These are phyloP conservation scores for Coemansia sp. DNA, from an alignment of 192 early-diverging fungal species.

Conservation along the genomic window DNA sequence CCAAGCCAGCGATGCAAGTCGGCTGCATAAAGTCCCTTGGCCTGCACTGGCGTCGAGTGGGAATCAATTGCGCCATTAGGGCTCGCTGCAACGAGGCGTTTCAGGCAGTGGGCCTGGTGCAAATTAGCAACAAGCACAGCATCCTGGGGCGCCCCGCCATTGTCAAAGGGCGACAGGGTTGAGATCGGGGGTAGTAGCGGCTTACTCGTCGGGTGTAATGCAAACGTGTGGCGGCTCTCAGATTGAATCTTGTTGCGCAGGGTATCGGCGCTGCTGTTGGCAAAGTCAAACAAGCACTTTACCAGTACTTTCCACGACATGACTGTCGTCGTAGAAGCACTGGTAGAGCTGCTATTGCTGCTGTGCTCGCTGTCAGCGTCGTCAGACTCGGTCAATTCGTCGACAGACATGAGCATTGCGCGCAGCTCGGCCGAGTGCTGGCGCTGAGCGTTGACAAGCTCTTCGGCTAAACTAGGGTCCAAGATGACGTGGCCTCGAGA, in stretches of 20 bases:
- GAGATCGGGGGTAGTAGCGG: not conserved
- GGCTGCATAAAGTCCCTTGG: constrained; percentile 15
- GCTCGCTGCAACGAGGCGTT: not conserved
- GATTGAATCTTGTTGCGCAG: constrained; percentile 37
- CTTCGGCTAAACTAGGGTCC: constrained; percentile 20
- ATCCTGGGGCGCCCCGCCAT: not conserved
- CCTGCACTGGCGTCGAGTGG: not conserved
- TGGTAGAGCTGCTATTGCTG: not conserved
- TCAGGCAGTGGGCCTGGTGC: not conserved
- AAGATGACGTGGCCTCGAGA: constrained; percentile 24
- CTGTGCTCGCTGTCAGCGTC: not conserved
- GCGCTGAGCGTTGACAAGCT: constrained; percentile 26
- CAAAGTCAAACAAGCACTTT: constrained; percentile 41
- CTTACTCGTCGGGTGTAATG: not conserved
- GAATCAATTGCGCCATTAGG: not conserved
- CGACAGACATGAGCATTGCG: constrained; percentile 22
- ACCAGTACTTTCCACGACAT: constrained; percentile 42
- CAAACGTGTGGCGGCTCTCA: constrained; percentile 36
- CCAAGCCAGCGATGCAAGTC: constrained; percentile 31
- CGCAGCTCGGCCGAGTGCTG: constrained; percentile 43
- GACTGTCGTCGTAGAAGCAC: not conserved
- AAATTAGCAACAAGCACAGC: not conserved
- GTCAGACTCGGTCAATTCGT: not conserved
- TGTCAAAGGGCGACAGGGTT: not conserved
- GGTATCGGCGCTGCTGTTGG: constrained; percentile 37